These are phyloP conservation scores for Microsporum ferrugineum DNA, from an alignment of 2,329 filamentous ascomycete species.

Conservation along the genomic window DNA sequence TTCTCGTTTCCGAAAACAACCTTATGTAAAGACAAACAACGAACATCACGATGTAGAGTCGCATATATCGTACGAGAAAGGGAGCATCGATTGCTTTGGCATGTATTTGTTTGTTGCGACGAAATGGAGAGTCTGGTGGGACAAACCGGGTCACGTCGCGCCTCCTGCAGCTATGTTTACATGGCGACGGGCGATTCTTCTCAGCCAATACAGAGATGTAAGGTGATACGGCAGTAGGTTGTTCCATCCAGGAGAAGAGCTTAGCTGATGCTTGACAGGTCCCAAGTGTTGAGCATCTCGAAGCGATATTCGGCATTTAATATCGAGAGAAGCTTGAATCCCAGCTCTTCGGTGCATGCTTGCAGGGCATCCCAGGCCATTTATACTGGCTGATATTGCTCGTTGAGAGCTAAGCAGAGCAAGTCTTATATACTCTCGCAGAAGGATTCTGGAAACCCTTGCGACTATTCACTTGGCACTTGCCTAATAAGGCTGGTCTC, in stretches of 20 bases:
- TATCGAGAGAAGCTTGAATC: neutral
- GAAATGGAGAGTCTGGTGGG: too few species aligned
- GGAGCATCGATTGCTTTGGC: neutral
- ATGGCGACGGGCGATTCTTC: neutral
- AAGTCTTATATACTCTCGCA: neutral
- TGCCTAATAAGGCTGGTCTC: neutral
- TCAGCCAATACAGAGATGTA: neutral
- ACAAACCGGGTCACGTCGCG: neutral
- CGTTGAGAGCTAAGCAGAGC: too few species aligned
- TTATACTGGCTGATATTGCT: neutral
- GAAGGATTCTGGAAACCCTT: neutral
- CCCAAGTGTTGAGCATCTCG: neutral
- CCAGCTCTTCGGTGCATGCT: neutral
- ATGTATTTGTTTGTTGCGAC: too few species aligned
- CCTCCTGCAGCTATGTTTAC: neutral
- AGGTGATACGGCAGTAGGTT: neutral
- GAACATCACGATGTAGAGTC: too few species aligned
- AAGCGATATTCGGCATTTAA: neutral
- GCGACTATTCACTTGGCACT: neutral
- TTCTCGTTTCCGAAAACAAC: neutral
- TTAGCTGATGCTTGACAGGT: neutral
- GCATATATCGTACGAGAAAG: neutral
- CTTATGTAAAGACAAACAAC: neutral
- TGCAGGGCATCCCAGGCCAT: neutral
- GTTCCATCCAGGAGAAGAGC: neutral